Percentiles rank a stretch among this genome's conserved stretches.
phyloP scores from a whole-genome alignment of 306 rosid genomes.

The Mucuna pruriens region DNA sequence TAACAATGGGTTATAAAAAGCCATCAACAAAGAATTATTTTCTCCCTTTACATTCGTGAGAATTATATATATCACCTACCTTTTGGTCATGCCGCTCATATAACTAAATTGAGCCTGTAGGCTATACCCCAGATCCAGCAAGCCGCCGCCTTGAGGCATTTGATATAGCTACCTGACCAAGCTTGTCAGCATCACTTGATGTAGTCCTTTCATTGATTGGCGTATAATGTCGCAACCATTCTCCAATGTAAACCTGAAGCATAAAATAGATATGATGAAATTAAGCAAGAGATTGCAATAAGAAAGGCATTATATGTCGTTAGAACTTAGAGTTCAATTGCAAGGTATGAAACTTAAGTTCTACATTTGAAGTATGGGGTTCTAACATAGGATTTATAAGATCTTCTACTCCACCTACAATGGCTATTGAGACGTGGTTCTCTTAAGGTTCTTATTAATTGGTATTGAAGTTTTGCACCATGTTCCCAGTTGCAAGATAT shows the following conservation, averaged over 20 bases:
- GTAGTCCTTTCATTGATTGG: slow-evolving; percentile 60
- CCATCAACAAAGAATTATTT: background rate
- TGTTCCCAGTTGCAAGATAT: background rate
- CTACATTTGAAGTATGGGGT: background rate
- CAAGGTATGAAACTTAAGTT: background rate
- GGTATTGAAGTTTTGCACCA: no score
- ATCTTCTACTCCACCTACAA: background rate
- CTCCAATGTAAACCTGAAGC: slow-evolving; percentile 77
- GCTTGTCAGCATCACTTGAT: slow-evolving; percentile 59
- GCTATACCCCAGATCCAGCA: slow-evolving; percentile 65
- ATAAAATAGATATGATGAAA: slow-evolving; percentile 18
- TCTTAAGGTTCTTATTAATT: background rate
- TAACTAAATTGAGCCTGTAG: slow-evolving; percentile 19
- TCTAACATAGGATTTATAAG: background rate
- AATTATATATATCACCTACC: slow-evolving; percentile 17
- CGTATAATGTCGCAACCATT: slow-evolving; percentile 75
- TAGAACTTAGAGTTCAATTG: background rate
- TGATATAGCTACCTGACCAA: slow-evolving; percentile 74
- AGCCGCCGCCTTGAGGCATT: slow-evolving; percentile 83
- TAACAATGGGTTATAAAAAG: background rate
- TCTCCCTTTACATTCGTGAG: background rate
- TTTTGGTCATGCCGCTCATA: slow-evolving; percentile 10
- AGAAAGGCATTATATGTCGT: background rate
- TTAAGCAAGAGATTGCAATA: slow-evolving; percentile 5
- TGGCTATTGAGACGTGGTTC: background rate